Evolutionary conservation across 2,329 filamentous ascomycete genomes (phyloP).

Genomic region (Cercospora berteroae): DNA sequence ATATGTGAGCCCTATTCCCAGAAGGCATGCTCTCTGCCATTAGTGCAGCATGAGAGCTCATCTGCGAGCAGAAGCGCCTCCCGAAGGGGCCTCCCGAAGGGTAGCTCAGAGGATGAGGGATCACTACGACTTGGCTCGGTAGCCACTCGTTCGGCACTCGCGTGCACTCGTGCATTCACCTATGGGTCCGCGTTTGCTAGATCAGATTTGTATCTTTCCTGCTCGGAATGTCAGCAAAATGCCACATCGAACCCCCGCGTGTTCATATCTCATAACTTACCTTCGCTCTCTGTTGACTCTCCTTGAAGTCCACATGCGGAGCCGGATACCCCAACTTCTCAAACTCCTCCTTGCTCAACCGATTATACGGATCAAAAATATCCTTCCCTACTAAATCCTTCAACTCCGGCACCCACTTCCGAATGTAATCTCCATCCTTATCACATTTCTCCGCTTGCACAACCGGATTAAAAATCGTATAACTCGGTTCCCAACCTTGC

Average conservation of each 20-base stretch:
- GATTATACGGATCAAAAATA: slow-evolving; percentile 48
- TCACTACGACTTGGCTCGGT: neutral
- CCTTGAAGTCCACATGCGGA: slow-evolving; percentile 47
- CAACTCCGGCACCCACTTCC: slow-evolving; percentile 78
- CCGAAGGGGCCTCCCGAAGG: neutral
- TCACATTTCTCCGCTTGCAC: slow-evolving; percentile 84
- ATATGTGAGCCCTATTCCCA: too few species aligned
- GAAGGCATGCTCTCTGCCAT: neutral
- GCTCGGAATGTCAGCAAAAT: neutral
- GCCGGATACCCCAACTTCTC: slow-evolving; percentile 49
- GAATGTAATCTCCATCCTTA: slow-evolving; percentile 72
- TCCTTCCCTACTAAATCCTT: slow-evolving; percentile 50
- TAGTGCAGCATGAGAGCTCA: neutral
- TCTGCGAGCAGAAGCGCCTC: neutral
- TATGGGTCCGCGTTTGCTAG: slow-evolving; percentile 19
- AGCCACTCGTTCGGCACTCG: neutral
- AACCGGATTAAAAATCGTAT: slow-evolving; percentile 59
- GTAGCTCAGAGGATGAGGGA: neutral
- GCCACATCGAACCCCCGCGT: slow-evolving; percentile 35
- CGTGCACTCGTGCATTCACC: neutral
- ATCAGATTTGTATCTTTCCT: slow-evolving; percentile 18
- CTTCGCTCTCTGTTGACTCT: slow-evolving; percentile 45
- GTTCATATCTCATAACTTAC: slow-evolving; percentile 29
- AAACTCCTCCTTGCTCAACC: slow-evolving; percentile 49
- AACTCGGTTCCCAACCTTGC: slow-evolving; percentile 53